These are phyloP conservation scores for Phytophthora capsici DNA, from an alignment of 352 stramenopile genomes.

Conservation along the genomic window DNA sequence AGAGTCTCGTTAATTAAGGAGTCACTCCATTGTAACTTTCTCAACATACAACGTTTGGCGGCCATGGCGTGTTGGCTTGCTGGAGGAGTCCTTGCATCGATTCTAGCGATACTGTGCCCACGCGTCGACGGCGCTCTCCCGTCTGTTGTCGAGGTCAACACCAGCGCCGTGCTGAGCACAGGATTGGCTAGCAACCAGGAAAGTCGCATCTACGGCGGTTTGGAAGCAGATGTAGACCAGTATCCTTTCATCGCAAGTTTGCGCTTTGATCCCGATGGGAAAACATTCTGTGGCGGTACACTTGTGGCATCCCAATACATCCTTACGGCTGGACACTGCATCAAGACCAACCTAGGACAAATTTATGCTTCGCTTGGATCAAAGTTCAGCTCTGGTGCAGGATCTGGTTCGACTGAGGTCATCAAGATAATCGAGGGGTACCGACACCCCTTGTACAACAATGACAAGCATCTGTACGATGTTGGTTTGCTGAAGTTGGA, in stretches of 20 bases:
- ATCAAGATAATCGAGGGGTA: conserved; percentile 23
- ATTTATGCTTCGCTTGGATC: conserved; percentile 35
- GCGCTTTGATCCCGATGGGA: conserved; percentile 43
- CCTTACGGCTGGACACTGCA: conserved; percentile 73
- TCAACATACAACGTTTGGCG: neutral
- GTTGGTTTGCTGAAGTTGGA: conserved; percentile 56
- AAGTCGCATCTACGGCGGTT: conserved; percentile 67
- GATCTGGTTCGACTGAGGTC: conserved; percentile 16
- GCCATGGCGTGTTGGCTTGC: no score
- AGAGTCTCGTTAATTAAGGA: neutral
- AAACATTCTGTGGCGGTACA: conserved; percentile 64
- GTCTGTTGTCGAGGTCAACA: neutral
- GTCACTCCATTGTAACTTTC: conserved; percentile 4
- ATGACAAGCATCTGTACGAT: conserved; percentile 34
- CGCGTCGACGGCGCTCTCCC: neutral
- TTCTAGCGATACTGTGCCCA: neutral
- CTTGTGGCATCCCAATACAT: conserved; percentile 66
- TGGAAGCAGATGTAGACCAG: conserved; percentile 49
- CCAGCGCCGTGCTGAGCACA: neutral
- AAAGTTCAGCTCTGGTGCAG: conserved; percentile 9
- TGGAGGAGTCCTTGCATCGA: neutral
- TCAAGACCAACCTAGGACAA: conserved; percentile 34
- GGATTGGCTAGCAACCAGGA: conserved; percentile 42
- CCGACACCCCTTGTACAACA: conserved; percentile 29
- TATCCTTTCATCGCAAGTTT: conserved; percentile 68